Conservation (phyloP, 2,329 filamentous ascomycete genomes). For the Botrytis byssoidea region DNA sequence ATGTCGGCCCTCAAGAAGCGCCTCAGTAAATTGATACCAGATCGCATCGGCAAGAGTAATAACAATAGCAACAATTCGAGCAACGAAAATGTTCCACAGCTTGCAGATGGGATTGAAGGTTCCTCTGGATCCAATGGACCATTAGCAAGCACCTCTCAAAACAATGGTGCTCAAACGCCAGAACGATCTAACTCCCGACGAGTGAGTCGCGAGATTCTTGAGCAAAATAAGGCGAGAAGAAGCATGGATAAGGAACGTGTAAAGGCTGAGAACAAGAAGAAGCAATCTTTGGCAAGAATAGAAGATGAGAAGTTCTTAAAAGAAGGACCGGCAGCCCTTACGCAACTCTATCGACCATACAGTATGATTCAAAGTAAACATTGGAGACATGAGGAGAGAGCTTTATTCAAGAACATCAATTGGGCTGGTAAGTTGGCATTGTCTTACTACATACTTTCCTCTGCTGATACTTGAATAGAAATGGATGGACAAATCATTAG, state of each 20-base stretch:
- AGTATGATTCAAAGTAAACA: conserved; percentile 40
- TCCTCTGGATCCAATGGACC: conserved; percentile 7
- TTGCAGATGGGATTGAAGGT: conserved; percentile 7
- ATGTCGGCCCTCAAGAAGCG: conserved; percentile 38
- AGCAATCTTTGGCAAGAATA: conserved; percentile 34
- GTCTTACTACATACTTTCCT: too few relatives aligned
- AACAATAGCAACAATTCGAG: conserved; percentile 19
- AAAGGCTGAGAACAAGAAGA: conserved; percentile 34
- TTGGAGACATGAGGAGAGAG: conserved; percentile 34
- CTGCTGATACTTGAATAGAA: conserved; percentile 26
- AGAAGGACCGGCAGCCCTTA: conserved; percentile 35
- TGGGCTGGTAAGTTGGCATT: conserved; percentile 30
- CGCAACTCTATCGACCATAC: conserved; percentile 36
- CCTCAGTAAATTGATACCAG: conserved; percentile 32
- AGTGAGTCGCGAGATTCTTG: conserved; percentile 31
- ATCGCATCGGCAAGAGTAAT: conserved; percentile 19
- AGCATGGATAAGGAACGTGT: conserved; percentile 34
- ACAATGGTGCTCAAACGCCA: conserved; percentile 21
- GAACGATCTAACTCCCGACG: conserved; percentile 26
- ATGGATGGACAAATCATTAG: conserved; percentile 34
- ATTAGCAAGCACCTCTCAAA: neutral
- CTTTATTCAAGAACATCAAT: conserved; percentile 38
- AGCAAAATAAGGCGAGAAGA: conserved; percentile 27
- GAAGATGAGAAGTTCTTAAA: conserved; percentile 36
- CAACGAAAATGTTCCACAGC: conserved; percentile 20